Evolutionary conservation across 768 basidiomycete genomes (phyloP), one percentile per base, ranked within the genome.

Genomic region (Auriscalpium microsporum): DNA sequence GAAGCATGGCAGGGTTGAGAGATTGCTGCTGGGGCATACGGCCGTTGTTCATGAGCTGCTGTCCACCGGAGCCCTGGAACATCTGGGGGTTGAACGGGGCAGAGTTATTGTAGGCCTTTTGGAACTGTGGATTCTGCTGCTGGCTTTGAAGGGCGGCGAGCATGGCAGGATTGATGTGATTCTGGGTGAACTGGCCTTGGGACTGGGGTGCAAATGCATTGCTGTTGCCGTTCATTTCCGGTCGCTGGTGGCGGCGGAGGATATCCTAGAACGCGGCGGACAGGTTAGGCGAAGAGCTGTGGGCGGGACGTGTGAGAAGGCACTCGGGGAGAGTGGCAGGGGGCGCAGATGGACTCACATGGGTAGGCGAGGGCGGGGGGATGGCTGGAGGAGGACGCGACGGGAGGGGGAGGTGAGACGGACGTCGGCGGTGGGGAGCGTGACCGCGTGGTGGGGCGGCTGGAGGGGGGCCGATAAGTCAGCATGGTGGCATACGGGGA

Each of bases 1-100:
- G 57, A 38, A 60, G 57, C 53, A 60, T 54, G 8, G 59, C 57
- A 14, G 59, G 53, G 45, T 60, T 60, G 7, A 58, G 50, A 13
- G 59, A 48, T 38, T 60, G 59, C n/a, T 60, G 59, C 44, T 60
- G 59, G 17, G 53, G 17, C 47, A 57, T 58, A 11, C 48, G 49
- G 37, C 52, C 59, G 6, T 33, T 37, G 21, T 60, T 60, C 50
- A 60, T 33, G 44, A 58, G 19, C 35, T 60, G 59, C 10, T 58
- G 33, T 17, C 49, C 57, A 23, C 58, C 28, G 7, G 2, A 49
- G 17, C 58, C 57, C 45, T 60, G 59, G 36, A 59, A 58, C 50
- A 60, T 45, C 36, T 60, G 59, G 21, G 59, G n/a, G 6, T 54
- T 59, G 40, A 54, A 45, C 28, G 54, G 4, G 14, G 54, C 50